phyloP scores from a whole-genome alignment of 768 basidiomycete genomes.

The Tylopilus balloui region DNA sequence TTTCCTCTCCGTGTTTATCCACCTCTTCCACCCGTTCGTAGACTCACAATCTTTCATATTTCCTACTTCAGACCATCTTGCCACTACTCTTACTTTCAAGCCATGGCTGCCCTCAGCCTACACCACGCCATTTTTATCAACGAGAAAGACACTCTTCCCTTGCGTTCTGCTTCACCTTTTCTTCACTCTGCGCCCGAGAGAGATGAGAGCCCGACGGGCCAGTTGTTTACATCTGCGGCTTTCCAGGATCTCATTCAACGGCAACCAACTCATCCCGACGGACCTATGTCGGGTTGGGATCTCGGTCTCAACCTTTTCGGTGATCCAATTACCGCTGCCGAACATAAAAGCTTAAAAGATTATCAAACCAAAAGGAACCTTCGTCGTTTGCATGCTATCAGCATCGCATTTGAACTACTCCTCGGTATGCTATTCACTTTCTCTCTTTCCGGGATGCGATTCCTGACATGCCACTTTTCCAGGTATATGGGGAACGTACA shows the following conservation, averaged over 20 bases:
- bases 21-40: background rate
- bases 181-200: slow-evolving; percentile 15
- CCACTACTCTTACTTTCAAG: slow-evolving; percentile 14
- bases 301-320: slow-evolving; percentile 28
- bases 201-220: slow-evolving; percentile 13
- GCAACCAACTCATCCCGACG: slow-evolving; percentile 43
- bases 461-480: background rate
- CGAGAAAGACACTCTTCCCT: slow-evolving; percentile 21
- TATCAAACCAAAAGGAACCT: slow-evolving; percentile 28
- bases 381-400: slow-evolving; percentile 31
- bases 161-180: slow-evolving; percentile 21
- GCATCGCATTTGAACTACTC: slow-evolving; percentile 28
- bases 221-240: slow-evolving; percentile 22
- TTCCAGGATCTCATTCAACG: slow-evolving; percentile 37
- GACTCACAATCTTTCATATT: slow-evolving; percentile 16
- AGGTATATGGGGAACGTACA: slow-evolving; percentile 63
- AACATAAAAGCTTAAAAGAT: slow-evolving; percentile 31
- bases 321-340: slow-evolving; percentile 29
- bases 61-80: slow-evolving; percentile 6
- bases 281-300: slow-evolving; percentile 29
- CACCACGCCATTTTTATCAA: slow-evolving; percentile 50
- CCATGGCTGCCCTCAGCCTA: slow-evolving; percentile 59
- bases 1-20: slow-evolving; percentile 7
- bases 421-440: slow-evolving; percentile 31
- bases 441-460: background rate